These are phyloP conservation scores for Aotearoamyces nothofagi DNA, from an alignment of 2,329 filamentous ascomycete genomes.

Conservation along the genomic window DNA sequence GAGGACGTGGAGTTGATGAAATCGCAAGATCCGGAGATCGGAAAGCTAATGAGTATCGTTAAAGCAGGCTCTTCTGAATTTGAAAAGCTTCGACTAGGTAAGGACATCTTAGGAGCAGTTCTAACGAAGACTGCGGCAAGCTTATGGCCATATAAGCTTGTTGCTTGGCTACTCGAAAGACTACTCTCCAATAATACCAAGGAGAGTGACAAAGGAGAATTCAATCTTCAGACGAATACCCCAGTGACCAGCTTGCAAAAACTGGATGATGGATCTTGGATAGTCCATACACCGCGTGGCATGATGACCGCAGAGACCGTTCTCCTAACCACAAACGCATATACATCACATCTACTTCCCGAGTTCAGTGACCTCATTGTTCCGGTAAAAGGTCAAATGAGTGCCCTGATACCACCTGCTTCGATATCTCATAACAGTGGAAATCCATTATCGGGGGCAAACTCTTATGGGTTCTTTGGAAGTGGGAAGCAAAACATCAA, in stretches of 20 bases:
- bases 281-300: constrained; percentile 55
- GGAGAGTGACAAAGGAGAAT: constrained; percentile 22
- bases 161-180: constrained; percentile 51
- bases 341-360: constrained; percentile 64
- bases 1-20: constrained; percentile 34
- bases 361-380: constrained; percentile 56
- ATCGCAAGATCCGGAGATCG: constrained; percentile 39
- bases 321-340: constrained; percentile 70
- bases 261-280: constrained; percentile 29
- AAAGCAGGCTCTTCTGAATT: constrained; percentile 26
- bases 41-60: constrained; percentile 20
- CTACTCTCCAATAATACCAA: constrained; percentile 8
- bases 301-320: constrained; percentile 44
- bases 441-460: constrained; percentile 8
- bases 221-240: constrained; percentile 66
- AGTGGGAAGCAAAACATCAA: constrained; percentile 24
- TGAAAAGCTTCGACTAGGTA: constrained; percentile 33
- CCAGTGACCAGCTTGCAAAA: constrained; percentile 37
- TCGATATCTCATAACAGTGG: constrained; percentile 9
- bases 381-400: constrained; percentile 62
- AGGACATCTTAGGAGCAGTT: constrained; percentile 44
- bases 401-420: constrained; percentile 43
- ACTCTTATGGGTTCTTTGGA: constrained; percentile 43
- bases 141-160: constrained; percentile 75
- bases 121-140: constrained; percentile 50